Conservation (phyloP, 1,139 yeast species). For the Zygosaccharomyces pseudobailii region DNA sequence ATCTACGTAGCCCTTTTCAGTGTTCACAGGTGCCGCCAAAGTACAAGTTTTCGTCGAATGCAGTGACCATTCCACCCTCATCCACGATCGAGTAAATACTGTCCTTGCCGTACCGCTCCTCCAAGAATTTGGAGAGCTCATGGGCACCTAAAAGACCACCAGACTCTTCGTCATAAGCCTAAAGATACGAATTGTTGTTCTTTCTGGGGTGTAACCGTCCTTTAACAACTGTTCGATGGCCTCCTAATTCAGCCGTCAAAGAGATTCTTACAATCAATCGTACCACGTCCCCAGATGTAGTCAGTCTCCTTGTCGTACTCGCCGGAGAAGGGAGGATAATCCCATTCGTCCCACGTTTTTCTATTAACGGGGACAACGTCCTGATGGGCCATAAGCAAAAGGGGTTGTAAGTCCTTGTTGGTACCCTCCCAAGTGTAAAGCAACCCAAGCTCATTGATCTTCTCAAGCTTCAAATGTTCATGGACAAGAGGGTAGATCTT, state of each 20-base stretch:
- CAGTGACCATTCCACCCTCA: constrained; percentile 50
- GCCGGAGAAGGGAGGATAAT: constrained; percentile 65
- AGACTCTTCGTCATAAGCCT: constrained; percentile 73
- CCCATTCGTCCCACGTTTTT: constrained; percentile 57
- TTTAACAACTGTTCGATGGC: constrained; percentile 48
- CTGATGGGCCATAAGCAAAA: constrained; percentile 70
- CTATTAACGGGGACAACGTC: constrained; percentile 79
- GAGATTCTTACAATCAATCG: constrained; percentile 60
- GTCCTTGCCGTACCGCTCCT: constrained; percentile 50
- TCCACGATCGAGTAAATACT: constrained; percentile 56
- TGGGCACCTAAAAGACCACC: constrained; percentile 58
- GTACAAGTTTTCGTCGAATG: constrained; percentile 42
- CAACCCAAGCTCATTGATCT: constrained; percentile 62
- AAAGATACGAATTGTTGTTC: constrained; percentile 58
- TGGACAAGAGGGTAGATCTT: constrained; percentile 58
- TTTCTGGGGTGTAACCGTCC: constrained; percentile 46
- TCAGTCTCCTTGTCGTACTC: constrained; percentile 52
- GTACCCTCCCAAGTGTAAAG: constrained; percentile 65
- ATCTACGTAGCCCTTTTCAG: constrained; percentile 65
- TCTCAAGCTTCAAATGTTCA: constrained; percentile 44
- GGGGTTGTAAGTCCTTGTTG: constrained; percentile 50
- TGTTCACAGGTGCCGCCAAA: constrained; percentile 55
- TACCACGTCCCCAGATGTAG: constrained; percentile 59
- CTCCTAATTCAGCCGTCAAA: constrained; percentile 53
- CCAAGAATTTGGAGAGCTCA: constrained; percentile 40